Percentiles rank a stretch among this genome's conserved stretches.
These are phyloP conservation scores for Bimuria novae-zelandiae DNA, from an alignment of 2,329 filamentous ascomycete genomes.

Conservation along the genomic window DNA sequence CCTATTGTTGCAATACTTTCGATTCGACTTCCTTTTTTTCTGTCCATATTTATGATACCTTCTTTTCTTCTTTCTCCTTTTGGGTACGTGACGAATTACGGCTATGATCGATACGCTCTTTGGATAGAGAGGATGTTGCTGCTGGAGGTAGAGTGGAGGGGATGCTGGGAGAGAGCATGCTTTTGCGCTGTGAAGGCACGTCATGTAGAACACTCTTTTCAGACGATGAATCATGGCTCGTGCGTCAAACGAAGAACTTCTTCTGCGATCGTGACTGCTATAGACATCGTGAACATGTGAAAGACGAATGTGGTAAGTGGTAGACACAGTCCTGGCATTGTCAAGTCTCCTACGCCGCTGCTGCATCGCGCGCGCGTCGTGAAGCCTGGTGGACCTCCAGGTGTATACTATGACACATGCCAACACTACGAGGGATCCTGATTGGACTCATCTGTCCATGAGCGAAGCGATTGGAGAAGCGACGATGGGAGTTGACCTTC, in stretches of 20 bases:
- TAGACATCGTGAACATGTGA: background rate
- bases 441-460: too few relatives aligned
- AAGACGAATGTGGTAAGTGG: too few relatives aligned
- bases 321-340: too few relatives aligned
- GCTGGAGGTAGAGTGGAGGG: slow-evolving; percentile 5
- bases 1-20: slow-evolving; percentile 2
- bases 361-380: too few relatives aligned
- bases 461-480: too few relatives aligned
- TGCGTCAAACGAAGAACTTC: slow-evolving; percentile 14
- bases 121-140: slow-evolving; percentile 19
- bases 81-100: background rate
- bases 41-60: slow-evolving; percentile 19
- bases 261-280: background rate
- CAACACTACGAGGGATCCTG: too few relatives aligned
- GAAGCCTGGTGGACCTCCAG: too few relatives aligned
- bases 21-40: slow-evolving; percentile 16
- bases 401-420: too few relatives aligned
- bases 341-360: too few relatives aligned
- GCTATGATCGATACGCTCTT: slow-evolving; percentile 13
- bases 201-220: slow-evolving; percentile 13
- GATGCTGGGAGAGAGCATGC: background rate
- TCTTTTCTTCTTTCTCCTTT: slow-evolving; percentile 5
- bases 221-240: slow-evolving; percentile 32
- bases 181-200: slow-evolving; percentile 4
- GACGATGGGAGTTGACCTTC: too few relatives aligned